Percentiles rank a stretch among this genome's conserved stretches.
Conservation (phyloP, 805 yeast genomes). For the Yarrowia phangngaensis region DNA sequence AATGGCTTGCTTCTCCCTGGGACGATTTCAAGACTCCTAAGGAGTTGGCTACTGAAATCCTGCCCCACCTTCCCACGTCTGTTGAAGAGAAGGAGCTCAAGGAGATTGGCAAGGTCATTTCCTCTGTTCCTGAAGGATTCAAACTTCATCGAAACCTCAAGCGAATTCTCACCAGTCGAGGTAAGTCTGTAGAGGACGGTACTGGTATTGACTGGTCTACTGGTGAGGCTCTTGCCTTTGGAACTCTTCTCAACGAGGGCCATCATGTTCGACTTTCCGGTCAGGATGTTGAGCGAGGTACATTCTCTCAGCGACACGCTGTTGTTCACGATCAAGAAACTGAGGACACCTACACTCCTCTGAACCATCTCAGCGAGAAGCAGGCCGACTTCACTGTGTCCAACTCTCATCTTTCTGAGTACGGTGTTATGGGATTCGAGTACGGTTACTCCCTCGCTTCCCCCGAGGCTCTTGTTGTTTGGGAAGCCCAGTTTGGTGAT, state of each 20-base stretch:
- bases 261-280: constrained; percentile 96
- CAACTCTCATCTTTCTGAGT: constrained; percentile 95
- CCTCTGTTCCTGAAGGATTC: constrained; percentile 82
- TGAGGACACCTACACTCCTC: constrained; percentile 79
- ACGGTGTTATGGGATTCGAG: constrained; percentile 99
- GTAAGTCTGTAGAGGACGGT: constrained; percentile 81
- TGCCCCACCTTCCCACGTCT: constrained; percentile 95
- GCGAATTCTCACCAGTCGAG: constrained; percentile 85
- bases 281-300: constrained; percentile 99
- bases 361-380: constrained; percentile 69
- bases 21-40: constrained; percentile 97
- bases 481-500: constrained; percentile 99
- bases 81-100: constrained; percentile 67
- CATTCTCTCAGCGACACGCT: constrained; percentile 97
- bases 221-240: constrained; percentile 98
- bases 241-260: constrained; percentile 87
- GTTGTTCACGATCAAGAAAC: constrained; percentile 93
- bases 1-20: constrained; percentile 99
- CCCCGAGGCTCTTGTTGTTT: constrained; percentile 93
- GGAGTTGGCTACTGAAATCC: constrained; percentile 90
- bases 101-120: constrained; percentile 71
- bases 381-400: constrained; percentile 80
- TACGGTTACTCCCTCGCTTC: constrained; percentile 97
- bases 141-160: constrained; percentile 92
- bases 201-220: constrained; percentile 98